Conservation (phyloP, 2,329 filamentous ascomycete genomes). For the Bipolaris bicolor region DNA sequence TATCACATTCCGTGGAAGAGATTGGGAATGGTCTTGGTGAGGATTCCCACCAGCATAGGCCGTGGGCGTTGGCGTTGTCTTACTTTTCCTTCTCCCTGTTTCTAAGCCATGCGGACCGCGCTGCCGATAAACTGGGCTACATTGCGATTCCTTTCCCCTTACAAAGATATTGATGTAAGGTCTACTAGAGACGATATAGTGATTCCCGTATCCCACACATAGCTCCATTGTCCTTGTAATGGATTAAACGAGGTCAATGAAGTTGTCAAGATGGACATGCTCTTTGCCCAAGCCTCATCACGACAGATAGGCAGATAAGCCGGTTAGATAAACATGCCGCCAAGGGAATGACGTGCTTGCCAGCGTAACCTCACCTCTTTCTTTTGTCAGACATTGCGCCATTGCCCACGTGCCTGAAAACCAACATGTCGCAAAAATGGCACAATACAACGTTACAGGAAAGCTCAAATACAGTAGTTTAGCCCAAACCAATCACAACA, state of each 20-base stretch:
- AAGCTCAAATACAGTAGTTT: background rate
- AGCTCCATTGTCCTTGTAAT: background rate
- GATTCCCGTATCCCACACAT: background rate
- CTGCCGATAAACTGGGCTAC: background rate
- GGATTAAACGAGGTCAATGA: background rate
- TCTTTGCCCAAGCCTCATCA: background rate
- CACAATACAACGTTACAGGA: background rate
- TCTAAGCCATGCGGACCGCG: background rate
- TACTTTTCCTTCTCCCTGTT: conserved; percentile 1
- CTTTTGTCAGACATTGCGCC: background rate
- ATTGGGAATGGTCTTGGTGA: background rate
- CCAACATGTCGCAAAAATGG: background rate
- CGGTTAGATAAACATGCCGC: background rate
- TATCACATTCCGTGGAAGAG: background rate
- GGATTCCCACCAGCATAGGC: background rate
- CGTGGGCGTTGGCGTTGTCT: background rate
- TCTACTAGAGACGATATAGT: background rate
- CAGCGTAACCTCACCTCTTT: background rate
- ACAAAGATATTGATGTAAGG: background rate
- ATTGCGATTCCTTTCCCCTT: background rate
- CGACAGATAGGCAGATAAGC: background rate
- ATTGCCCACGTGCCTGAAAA: background rate
- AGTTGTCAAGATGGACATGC: background rate
- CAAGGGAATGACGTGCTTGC: background rate
- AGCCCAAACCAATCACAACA: conserved; percentile 10